Conservation (phyloP, 352 stramenopile species). For the Globisporangium heterothallicum region DNA sequence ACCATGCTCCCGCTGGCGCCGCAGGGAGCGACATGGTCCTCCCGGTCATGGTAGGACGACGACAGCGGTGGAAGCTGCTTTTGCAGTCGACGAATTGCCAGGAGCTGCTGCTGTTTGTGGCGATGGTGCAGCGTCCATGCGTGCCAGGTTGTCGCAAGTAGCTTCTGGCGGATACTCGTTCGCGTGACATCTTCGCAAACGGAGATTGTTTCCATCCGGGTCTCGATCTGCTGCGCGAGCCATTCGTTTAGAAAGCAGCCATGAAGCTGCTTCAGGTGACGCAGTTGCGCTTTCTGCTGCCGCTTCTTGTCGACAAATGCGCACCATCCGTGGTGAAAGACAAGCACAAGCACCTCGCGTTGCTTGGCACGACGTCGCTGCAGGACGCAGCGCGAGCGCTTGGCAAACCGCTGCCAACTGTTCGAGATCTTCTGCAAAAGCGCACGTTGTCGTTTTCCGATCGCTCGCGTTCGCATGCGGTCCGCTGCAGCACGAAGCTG, state of each 20-base stretch:
- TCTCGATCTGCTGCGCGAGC: slow-evolving; percentile 16
- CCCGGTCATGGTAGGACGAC: neutral
- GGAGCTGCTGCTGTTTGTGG: slow-evolving; percentile 4
- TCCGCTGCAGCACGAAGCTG: neutral
- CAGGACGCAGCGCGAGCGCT: neutral
- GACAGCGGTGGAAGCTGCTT: neutral
- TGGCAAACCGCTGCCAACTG: neutral
- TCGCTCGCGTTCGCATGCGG: neutral
- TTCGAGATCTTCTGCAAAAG: neutral
- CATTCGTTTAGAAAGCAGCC: slow-evolving; percentile 22
- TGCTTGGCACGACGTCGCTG: neutral
- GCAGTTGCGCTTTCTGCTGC: slow-evolving; percentile 13
- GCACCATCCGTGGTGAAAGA: slow-evolving; percentile 21
- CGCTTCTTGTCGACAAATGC: slow-evolving; percentile 10
- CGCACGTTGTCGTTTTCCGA: neutral
- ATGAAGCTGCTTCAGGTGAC: slow-evolving; percentile 18
- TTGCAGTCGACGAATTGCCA: neutral
- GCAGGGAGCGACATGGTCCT: neutral
- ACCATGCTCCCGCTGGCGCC: neutral
- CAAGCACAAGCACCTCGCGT: slow-evolving; percentile 3
- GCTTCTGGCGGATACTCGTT: slow-evolving; percentile 3
- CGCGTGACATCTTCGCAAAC: slow-evolving; percentile 22
- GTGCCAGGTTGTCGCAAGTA: slow-evolving; percentile 17
- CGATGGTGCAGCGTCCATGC: slow-evolving; percentile 20
- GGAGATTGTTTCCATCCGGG: slow-evolving; percentile 17